Percentiles rank a stretch among this genome's conserved stretches.
These are phyloP conservation scores for Lentinula sp. DNA, from an alignment of 768 basidiomycete genomes.

Conservation along the genomic window DNA sequence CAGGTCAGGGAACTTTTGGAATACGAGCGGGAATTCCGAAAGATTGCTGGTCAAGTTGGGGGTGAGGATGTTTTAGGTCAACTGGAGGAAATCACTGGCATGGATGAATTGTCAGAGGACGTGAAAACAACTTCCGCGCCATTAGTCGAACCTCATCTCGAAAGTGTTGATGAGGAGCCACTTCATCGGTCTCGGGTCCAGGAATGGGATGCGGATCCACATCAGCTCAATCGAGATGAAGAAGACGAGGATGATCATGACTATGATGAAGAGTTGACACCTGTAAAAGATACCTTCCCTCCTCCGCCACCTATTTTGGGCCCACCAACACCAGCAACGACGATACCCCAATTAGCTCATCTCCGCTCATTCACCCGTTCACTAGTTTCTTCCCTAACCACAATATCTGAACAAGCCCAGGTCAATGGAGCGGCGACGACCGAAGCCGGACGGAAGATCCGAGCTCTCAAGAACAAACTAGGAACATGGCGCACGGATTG, in stretches of 20 bases:
- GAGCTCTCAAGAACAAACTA: slow-evolving; percentile 78
- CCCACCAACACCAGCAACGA: slow-evolving; percentile 49
- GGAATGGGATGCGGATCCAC: slow-evolving; percentile 61
- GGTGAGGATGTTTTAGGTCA: slow-evolving; percentile 67
- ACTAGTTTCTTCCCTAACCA: slow-evolving; percentile 66
- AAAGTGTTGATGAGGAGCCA: slow-evolving; percentile 24
- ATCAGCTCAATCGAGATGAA: slow-evolving; percentile 35
- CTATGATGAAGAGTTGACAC: slow-evolving; percentile 38
- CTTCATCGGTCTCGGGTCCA: slow-evolving; percentile 22
- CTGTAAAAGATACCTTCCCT: slow-evolving; percentile 54
- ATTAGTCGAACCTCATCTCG: slow-evolving; percentile 19
- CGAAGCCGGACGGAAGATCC: slow-evolving; percentile 81
- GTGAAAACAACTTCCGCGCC: slow-evolving; percentile 18
- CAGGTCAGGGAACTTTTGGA: slow-evolving; percentile 77
- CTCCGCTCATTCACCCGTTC: slow-evolving; percentile 71
- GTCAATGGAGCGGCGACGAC: slow-evolving; percentile 81
- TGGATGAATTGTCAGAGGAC: slow-evolving; percentile 39
- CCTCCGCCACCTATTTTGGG: slow-evolving; percentile 41
- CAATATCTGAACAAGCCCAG: slow-evolving; percentile 83
- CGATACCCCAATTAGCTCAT: slow-evolving; percentile 62
- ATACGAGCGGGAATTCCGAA: slow-evolving; percentile 74
- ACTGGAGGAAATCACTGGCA: slow-evolving; percentile 54
- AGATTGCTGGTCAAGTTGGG: slow-evolving; percentile 71
- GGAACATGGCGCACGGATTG: slow-evolving; percentile 77
- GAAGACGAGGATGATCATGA: slow-evolving; percentile 40